Evolutionary conservation across 805 yeast species (phyloP).

Genomic region (Saccharomycopsis microspora): DNA sequence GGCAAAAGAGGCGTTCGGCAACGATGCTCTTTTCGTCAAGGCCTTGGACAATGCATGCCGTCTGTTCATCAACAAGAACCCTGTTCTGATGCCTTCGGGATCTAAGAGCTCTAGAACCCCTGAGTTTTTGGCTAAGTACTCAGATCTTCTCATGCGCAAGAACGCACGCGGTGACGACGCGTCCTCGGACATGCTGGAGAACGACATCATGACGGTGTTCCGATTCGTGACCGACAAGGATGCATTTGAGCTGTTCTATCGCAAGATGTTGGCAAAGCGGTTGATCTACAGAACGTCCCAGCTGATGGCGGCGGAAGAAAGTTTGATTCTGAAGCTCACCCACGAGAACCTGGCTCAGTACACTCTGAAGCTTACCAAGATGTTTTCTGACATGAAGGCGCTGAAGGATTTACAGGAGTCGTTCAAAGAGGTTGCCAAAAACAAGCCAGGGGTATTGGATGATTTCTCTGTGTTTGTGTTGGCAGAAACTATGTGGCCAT

Average conservation of each 20-base stretch:
- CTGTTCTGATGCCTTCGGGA: conserved; percentile 57
- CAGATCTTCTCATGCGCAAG: conserved; percentile 73
- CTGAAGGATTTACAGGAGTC: conserved; percentile 62
- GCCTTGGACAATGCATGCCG: conserved; percentile 87
- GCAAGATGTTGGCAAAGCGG: conserved; percentile 81
- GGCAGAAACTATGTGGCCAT: conserved; percentile 88
- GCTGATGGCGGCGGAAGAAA: conserved; percentile 71
- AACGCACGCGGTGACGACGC: conserved; percentile 58
- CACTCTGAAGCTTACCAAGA: conserved; percentile 85
- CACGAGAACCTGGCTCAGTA: conserved; percentile 87
- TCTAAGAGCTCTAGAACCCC: conserved; percentile 68
- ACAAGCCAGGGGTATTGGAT: conserved; percentile 25
- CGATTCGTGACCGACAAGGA: conserved; percentile 88
- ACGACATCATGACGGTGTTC: conserved; percentile 79
- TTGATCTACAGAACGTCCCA: conserved; percentile 79
- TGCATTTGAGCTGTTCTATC: conserved; percentile 86
- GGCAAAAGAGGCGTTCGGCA: conserved; percentile 55
- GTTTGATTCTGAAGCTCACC: conserved; percentile 74
- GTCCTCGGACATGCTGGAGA: conserved; percentile 62
- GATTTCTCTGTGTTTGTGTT: conserved; percentile 69
- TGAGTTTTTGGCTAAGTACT: conserved; percentile 80
- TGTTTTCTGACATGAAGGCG: conserved; percentile 89
- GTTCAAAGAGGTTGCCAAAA: conserved; percentile 34
- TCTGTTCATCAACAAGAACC: conserved; percentile 69
- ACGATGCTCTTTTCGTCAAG: conserved; percentile 68